Evolutionary conservation across 805 yeast species (phyloP), one percentile per base, ranked within the genome.

Genomic region (Candida sithepensis): DNA sequence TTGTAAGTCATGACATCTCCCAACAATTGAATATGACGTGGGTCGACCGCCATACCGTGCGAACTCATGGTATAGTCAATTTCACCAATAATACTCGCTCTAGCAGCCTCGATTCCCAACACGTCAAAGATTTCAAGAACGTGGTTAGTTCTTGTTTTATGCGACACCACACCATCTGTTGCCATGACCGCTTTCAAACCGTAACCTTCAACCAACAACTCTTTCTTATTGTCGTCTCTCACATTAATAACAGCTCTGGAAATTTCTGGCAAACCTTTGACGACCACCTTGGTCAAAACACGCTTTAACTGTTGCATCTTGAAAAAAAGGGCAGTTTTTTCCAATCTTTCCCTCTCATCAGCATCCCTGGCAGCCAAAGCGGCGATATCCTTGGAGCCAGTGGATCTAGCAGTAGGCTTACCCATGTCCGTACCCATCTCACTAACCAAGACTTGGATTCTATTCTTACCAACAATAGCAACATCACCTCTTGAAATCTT

Each of bases 1-100:
- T 94, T 94, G 68, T 88, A 94, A 0, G 98, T 89, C 99, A 94
- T 94, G 43, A 94, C 98, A 68, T 94, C 99, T 55, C 99, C 99
- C 54, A 94, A 73, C 41, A 94, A 74, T 72, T 94, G 98, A 66
- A 95, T 91, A 68, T 94, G 99, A 75, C 99, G 96, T 51, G 98
- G 99, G 75, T 94, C 99, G 43, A 94, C 97, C 66, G 96, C 88
- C 99, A 94, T 94, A 70, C 99, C 99, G 74, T 94, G 99, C 69
- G 90, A 89, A 64, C 96, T 84, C 99, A 94, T 94, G 46, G 99
- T 94, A 64, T 90, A 90, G 64, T 88, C 96, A 67, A 94, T 94
- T 72, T 94, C 99, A 53, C 82, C 82, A 64, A 94, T 86, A 65
- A 94, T 94, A 57, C 96, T 85, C 0, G 89, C 72, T 66, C 99